These are phyloP conservation scores for Anethum foeniculum DNA, from an alignment of 140 eudicot species.

Conservation along the genomic window DNA sequence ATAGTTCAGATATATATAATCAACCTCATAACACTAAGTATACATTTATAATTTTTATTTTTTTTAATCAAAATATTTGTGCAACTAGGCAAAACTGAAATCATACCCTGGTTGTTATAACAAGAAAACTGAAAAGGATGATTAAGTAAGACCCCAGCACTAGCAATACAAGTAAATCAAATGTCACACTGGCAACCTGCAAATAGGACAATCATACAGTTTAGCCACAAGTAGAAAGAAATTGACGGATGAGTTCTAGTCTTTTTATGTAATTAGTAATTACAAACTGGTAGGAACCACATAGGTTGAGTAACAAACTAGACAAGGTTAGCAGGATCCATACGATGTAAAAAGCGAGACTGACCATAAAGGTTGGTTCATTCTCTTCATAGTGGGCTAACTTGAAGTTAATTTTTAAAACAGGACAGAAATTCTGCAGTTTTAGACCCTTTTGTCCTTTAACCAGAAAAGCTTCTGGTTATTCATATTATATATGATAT, in stretches of 20 bases:
- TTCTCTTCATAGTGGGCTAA: background rate
- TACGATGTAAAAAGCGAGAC: background rate
- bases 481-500: too few species aligned
- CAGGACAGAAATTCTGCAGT: background rate
- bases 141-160: slow-evolving; percentile 88
- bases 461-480: background rate
- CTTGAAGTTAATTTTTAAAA: background rate
- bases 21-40: background rate
- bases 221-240: background rate
- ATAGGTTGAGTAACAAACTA: background rate
- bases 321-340: background rate
- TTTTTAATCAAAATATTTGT: background rate
- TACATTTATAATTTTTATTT: too few species aligned
- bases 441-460: background rate
- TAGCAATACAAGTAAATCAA: slow-evolving; percentile 87
- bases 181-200: slow-evolving; percentile 96
- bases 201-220: background rate
- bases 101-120: slow-evolving; percentile 80
- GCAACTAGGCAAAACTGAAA: background rate
- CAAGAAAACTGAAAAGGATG: slow-evolving; percentile 69
- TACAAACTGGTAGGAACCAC: background rate
- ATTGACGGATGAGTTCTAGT: background rate
- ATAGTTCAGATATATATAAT: background rate
- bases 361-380: background rate
- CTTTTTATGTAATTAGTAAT: background rate